These are phyloP conservation scores for Lotus japonicus DNA, from an alignment of 306 rosid genomes.

Conservation along the genomic window DNA sequence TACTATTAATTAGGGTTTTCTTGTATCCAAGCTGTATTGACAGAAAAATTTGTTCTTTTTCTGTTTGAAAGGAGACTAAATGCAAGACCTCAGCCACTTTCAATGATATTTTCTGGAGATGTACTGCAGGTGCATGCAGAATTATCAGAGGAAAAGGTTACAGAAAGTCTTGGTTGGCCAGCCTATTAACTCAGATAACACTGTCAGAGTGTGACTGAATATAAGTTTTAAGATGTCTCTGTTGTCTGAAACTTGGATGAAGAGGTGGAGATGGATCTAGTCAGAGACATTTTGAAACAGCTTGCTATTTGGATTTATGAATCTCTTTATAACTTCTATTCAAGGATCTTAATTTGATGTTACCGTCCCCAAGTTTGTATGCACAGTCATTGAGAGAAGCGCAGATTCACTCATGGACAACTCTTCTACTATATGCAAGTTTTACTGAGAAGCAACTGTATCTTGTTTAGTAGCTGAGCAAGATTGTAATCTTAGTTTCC, in stretches of 20 bases:
- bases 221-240: slow-evolving; percentile 18
- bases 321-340: neutral
- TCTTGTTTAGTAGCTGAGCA: neutral
- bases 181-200: slow-evolving; percentile 19
- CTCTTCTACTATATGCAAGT: neutral
- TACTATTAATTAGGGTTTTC: neutral
- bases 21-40: no score
- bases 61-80: slow-evolving; percentile 32
- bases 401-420: neutral
- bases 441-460: slow-evolving; percentile 6
- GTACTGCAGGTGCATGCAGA: slow-evolving; percentile 28
- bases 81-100: slow-evolving; percentile 37
- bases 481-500: neutral
- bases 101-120: slow-evolving; percentile 29
- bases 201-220: slow-evolving; percentile 19
- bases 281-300: slow-evolving; percentile 12
- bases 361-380: neutral
- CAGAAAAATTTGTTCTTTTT: slow-evolving; percentile 26
- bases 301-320: neutral
- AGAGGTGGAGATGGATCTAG: slow-evolving; percentile 21
- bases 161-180: slow-evolving; percentile 12
- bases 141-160: slow-evolving; percentile 23
- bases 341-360: slow-evolving; percentile 5
- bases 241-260: neutral
- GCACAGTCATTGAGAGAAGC: neutral